Base-by-base conservation (phyloP, 139 green algal genomes). In the Chlamydomonas urium region DNA sequence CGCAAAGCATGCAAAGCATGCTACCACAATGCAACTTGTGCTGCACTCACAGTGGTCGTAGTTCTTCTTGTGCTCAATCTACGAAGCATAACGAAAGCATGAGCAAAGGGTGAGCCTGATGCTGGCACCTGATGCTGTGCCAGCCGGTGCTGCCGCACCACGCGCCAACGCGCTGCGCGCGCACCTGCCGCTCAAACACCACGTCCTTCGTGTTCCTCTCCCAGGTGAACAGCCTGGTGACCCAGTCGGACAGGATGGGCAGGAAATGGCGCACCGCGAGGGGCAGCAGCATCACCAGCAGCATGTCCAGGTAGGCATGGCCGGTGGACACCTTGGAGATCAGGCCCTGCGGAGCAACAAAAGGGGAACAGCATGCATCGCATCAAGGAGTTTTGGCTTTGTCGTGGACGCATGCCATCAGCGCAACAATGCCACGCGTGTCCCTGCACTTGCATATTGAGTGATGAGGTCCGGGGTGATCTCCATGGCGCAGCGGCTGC, bases 211-310 rank as follows among this genome's bases (percentile, higher is more conserved):
- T 67, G 60, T 26, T 23, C 53, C 53, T 62, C 33, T 42, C 60
- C 32, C n/a, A 28, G 24, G 8, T 62, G 4, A 32, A 29, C 1
- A 79, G 26, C 29, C 69, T 28, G 26, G 29, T n/a, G 0, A 47
- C 33, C 2, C 45, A 70, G 0, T 71, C 62, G 4, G 79, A 38
- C 50, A 85, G 33, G 38, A 83, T 36, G 0, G 47, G 50, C 26
- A 75, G 34, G 1, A 89, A 50, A 5, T 53, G 47, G 31, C 72
- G 63, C 29, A 83, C 26, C 26, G 80, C 26, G 2, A 76, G 17
- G 6, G 78, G 78, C 29, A 83, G 21, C 5, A 79, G 47, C 65
- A 83, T 75, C 32, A 73, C 59, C 1, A 83, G 68, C 21, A 73
- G 24, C 14, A 79, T 60, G 37, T 83, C 78, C 8, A 83, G 57